phyloP scores from a whole-genome alignment of 164 flowering plant genomes.

The Stephania cephalantha region DNA sequence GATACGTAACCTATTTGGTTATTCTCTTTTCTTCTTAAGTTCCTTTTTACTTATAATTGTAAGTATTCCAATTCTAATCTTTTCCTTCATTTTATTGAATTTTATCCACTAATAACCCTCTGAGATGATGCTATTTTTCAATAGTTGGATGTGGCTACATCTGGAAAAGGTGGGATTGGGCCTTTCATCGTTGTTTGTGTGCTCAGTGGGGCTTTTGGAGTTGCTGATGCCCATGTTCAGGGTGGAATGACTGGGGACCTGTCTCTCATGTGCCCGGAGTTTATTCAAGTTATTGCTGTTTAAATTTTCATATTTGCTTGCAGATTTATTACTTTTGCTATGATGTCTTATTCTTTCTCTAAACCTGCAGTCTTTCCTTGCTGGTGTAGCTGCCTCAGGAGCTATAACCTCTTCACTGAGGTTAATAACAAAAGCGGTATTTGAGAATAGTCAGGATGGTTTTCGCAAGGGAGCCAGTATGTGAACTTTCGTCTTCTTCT shows the following conservation, averaged over 20 bases:
- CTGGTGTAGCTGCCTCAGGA: conserved; percentile 43
- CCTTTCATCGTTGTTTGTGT: conserved; percentile 53
- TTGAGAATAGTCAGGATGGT: conserved; percentile 27
- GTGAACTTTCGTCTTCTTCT: conserved; percentile 12
- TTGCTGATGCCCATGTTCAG: conserved; percentile 75
- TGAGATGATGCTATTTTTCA: neutral
- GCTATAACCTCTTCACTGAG: conserved; percentile 35
- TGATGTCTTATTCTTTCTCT: conserved; percentile 2
- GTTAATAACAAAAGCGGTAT: conserved; percentile 33
- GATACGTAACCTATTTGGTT: conserved; percentile 46
- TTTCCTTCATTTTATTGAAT: neutral
- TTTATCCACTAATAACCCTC: neutral
- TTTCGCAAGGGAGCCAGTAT: conserved; percentile 39
- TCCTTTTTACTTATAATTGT: conserved; percentile 52
- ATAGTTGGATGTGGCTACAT: conserved; percentile 67
- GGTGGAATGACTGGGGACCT: conserved; percentile 91
- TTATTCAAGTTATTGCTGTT: conserved; percentile 48
- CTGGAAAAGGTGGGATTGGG: conserved; percentile 62
- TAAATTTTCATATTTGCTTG: conserved; percentile 3
- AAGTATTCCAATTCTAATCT: conserved; percentile 20
- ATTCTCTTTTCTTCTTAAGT: conserved; percentile 46
- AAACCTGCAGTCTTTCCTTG: conserved; percentile 31
- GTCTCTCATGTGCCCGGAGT: conserved; percentile 73
- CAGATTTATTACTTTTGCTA: neutral
- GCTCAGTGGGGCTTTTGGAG: conserved; percentile 54